A percentile compares a stretch with the other conserved stretches of the same genome.
phyloP scores from a whole-genome alignment of 2,329 filamentous ascomycete species.

The Colletotrichum spinosum region DNA sequence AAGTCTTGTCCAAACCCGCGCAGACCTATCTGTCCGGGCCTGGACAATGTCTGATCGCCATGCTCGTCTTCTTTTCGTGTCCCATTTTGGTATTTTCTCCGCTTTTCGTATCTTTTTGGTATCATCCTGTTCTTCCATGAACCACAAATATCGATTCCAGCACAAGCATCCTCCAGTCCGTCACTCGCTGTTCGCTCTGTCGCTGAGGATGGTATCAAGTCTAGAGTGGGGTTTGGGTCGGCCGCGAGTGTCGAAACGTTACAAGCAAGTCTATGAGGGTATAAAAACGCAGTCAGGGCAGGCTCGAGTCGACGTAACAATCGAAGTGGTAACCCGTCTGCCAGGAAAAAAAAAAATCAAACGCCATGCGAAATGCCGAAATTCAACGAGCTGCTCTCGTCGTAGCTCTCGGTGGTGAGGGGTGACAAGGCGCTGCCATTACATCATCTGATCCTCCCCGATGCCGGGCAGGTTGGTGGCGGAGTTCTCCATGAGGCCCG shows the following conservation, averaged over 20 bases:
- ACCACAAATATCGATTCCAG: constrained; percentile 3
- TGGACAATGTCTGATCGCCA: not conserved
- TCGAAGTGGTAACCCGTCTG: constrained; percentile 22
- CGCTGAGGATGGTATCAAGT: constrained; percentile 27
- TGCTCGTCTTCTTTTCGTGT: not conserved
- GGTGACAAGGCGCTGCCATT: not conserved
- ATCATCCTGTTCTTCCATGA: constrained; percentile 5
- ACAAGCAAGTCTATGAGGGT: constrained; percentile 39
- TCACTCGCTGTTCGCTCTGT: constrained; percentile 10
- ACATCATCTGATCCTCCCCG: constrained; percentile 55
- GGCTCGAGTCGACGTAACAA: constrained; percentile 28
- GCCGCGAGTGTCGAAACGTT: constrained; percentile 32
- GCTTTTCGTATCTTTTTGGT: not conserved
- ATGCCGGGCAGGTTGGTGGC: constrained; percentile 54
- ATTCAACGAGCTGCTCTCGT: constrained; percentile 5
- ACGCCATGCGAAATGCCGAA: constrained; percentile 32
- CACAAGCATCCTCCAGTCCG: constrained; percentile 4
- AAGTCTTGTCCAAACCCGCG: constrained; percentile 25
- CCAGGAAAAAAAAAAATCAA: constrained; percentile 28
- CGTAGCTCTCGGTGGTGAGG: not conserved
- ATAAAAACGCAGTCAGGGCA: constrained; percentile 35
- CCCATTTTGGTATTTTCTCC: not conserved
- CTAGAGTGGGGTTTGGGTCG: constrained; percentile 24
- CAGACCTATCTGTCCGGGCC: constrained; percentile 4
- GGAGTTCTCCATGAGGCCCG: constrained; percentile 38